These are phyloP conservation scores for Zygosaccharomyces lentus DNA, from an alignment of 805 yeast genomes.

Conservation along the genomic window DNA sequence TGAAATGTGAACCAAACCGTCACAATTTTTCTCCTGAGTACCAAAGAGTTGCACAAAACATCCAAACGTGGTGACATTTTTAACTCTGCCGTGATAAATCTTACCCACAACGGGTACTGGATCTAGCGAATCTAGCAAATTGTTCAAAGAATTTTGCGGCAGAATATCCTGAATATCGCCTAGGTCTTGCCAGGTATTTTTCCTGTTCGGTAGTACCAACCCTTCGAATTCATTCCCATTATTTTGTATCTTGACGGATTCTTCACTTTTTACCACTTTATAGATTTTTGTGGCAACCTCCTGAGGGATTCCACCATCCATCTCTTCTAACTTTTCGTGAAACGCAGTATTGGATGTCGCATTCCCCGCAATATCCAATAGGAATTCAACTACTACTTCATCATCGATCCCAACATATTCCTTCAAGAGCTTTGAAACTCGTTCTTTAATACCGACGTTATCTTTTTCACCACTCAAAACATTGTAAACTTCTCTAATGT, in stretches of 20 bases:
- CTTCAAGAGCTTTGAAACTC: conserved; percentile 13
- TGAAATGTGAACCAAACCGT: conserved; percentile 77
- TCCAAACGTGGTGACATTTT: conserved; percentile 63
- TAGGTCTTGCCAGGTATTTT: conserved; percentile 20
- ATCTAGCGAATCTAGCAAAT: conserved; percentile 27
- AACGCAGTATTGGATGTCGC: conserved; percentile 13
- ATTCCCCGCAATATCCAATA: conserved; percentile 17
- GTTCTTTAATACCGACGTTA: conserved; percentile 3
- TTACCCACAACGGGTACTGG: conserved; percentile 39
- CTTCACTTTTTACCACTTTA: neutral
- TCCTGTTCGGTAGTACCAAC: conserved; percentile 15
- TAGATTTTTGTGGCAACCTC: conserved; percentile 13
- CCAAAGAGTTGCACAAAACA: conserved; percentile 63
- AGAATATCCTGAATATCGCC: conserved; percentile 16
- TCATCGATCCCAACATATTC: conserved; percentile 19
- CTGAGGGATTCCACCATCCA: conserved; percentile 25
- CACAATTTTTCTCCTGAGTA: conserved; percentile 32
- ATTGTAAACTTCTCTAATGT: conserved; percentile 14
- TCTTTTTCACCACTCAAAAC: conserved; percentile 4
- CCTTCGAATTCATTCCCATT: conserved; percentile 11
- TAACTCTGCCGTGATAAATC: conserved; percentile 59
- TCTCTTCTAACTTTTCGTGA: conserved; percentile 13
- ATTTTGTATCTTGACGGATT: conserved; percentile 7
- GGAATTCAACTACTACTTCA: conserved; percentile 23
- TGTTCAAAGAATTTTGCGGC: conserved; percentile 10